Evolutionary conservation across 129 eudicot species (phyloP).

Genomic region (Escallonia rubra): DNA sequence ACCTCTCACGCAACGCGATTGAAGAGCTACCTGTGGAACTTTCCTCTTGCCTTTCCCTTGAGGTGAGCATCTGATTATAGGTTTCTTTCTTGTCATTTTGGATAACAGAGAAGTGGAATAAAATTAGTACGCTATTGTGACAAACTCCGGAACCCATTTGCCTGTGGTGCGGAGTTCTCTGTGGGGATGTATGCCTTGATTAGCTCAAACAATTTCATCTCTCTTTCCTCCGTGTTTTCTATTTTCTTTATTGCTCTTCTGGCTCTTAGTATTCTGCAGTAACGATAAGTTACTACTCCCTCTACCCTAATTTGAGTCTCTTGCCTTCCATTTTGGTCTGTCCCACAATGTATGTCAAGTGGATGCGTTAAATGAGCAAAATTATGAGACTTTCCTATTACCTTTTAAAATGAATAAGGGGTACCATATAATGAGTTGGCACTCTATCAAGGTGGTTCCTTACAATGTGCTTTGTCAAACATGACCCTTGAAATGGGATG

Average conservation of each 20-base stretch:
- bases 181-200: neutral
- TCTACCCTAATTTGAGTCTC: no score
- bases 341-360: no score
- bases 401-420: no score
- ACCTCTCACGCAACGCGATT: slow-evolving; percentile 75
- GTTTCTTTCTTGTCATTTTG: neutral
- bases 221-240: neutral
- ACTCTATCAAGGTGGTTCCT: no score
- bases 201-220: neutral
- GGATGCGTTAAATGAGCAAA: no score
- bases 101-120: neutral
- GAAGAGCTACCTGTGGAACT: slow-evolving; percentile 69
- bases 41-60: slow-evolving; percentile 69
- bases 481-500: no score
- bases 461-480: no score
- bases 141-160: neutral
- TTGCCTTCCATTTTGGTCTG: no score
- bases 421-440: no score
- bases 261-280: neutral
- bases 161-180: neutral
- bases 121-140: neutral
- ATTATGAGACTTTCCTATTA: no score
- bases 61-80: slow-evolving; percentile 34
- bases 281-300: neutral
- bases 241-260: neutral